Evolutionary conservation across 768 basidiomycete species (phyloP).

Genomic region (Megacollybia marginata): DNA sequence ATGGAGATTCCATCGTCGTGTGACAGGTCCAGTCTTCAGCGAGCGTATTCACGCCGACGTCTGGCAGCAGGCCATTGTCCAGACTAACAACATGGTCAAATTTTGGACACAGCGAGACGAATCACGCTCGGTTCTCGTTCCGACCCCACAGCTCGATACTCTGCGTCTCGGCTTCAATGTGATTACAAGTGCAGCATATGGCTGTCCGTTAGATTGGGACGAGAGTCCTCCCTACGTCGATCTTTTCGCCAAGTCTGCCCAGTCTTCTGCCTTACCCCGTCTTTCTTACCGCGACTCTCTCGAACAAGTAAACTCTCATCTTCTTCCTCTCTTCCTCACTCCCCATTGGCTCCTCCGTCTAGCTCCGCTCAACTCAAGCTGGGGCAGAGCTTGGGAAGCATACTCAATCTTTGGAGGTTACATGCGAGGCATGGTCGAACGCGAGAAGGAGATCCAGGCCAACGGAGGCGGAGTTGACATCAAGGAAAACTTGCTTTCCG

Average conservation of each 20-base stretch:
- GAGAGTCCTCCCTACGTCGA: slow-evolving; percentile 2
- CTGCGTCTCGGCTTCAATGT: slow-evolving; percentile 5
- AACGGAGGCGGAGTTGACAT: background rate
- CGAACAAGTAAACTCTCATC: slow-evolving; percentile 6
- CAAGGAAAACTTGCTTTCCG: slow-evolving; percentile 5
- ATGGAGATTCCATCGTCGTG: slow-evolving; percentile 7
- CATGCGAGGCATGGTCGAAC: slow-evolving; percentile 7
- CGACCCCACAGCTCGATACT: background rate
- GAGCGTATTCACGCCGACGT: slow-evolving; percentile 7
- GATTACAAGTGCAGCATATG: slow-evolving; percentile 7
- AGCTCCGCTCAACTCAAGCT: background rate
- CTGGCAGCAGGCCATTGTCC: slow-evolving; percentile 2
- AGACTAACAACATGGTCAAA: slow-evolving; percentile 3
- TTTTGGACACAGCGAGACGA: background rate
- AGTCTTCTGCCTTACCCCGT: background rate
- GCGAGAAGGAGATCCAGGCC: background rate
- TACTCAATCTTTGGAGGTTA: slow-evolving; percentile 8
- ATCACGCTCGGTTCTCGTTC: background rate
- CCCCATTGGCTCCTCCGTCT: slow-evolving; percentile 3
- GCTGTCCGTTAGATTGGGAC: slow-evolving; percentile 2
- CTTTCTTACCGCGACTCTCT: slow-evolving; percentile 5
- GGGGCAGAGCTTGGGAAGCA: slow-evolving; percentile 7
- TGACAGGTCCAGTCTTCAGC: slow-evolving; percentile 7
- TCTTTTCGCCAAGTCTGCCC: background rate
- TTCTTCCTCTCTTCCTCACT: slow-evolving; percentile 6